phyloP scores from a whole-genome alignment of 208 protist genomes.

The Strigomonas oncopelti region DNA sequence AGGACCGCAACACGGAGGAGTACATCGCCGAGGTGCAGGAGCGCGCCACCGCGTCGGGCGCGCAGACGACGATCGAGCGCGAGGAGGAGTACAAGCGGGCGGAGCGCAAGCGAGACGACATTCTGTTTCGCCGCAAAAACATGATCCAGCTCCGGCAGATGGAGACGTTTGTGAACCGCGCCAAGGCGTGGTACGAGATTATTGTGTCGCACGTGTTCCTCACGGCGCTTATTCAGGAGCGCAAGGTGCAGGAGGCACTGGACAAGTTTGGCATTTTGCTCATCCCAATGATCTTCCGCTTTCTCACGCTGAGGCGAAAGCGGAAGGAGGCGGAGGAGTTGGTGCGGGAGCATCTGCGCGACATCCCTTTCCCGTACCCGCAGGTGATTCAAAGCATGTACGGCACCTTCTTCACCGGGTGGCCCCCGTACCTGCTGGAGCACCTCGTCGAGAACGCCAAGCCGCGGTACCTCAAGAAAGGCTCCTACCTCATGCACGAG shows the following conservation, averaged over 20 bases:
- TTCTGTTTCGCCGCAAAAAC: constrained; percentile 66
- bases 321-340: constrained; percentile 35
- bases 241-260: constrained; percentile 61
- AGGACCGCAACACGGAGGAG: constrained; percentile 38
- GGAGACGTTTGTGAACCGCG: constrained; percentile 45
- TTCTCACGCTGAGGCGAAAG: constrained; percentile 31
- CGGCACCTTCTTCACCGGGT: constrained; percentile 81
- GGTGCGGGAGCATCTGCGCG: constrained; percentile 43
- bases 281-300: constrained; percentile 63
- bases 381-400: constrained; percentile 81
- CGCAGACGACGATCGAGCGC: constrained; percentile 3
- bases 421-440: constrained; percentile 67
- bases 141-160: constrained; percentile 45
- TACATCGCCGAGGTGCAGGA: constrained; percentile 37
- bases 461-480: constrained; percentile 53
- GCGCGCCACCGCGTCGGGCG: constrained; percentile 17
- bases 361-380: constrained; percentile 74
- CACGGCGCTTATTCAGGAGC: constrained; percentile 75
- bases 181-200: constrained; percentile 69
- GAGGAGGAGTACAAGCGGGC: constrained; percentile 22
- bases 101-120: constrained; percentile 38
- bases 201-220: constrained; percentile 82
- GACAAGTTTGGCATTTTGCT: constrained; percentile 68
- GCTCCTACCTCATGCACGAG: constrained; percentile 83
- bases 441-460: constrained; percentile 57